Base-by-base conservation (phyloP, 495 filamentous ascomycete species). In the Geoglossum glabrum region DNA sequence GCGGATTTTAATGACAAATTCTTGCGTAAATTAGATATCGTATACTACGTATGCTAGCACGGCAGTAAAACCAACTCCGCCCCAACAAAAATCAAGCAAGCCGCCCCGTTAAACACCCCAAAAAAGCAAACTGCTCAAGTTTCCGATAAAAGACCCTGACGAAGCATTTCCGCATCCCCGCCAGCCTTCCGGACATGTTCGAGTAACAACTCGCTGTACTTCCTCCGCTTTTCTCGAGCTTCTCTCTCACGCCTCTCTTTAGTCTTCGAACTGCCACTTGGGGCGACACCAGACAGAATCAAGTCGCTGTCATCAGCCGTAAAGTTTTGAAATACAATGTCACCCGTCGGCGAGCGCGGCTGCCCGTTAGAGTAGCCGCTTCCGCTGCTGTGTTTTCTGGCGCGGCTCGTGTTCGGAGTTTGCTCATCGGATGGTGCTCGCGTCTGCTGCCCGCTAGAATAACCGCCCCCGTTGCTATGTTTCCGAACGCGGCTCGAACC, bases 201-300 rank as follows among this genome's bases (percentile, higher is more conserved):
- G 50, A 84, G 65, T 26, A 87, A 83, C 43, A 81, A 82, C 66
- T 90, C 80, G 61, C 79, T 82, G 61, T 94, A 65, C 71, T 81
- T 82, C 64, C 86, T 71, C 62, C 84, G 77, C 69, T 80, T 80
- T 66, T 97, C 92, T 50, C 73, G 72, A 11, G 87, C 87, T 72
- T 93, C 89, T 64, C 84, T 80, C 71, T 96, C 92, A 59, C 92
- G 72, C 45, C 90, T 71, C 50, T 87, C 88, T 65, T 95, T 96
- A 28, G 92, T 98, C 76, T 97, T 96, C 54, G 80, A 85, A 62
- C 81, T 86, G 36, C 92, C 92, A 54, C 80, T 85, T 15, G 92
- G 92, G 55, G 92, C 92, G 10, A 98, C 92, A 6, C 90, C 90
- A 17, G 79, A 87, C 65, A 98, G 76, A 23, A 98, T 86, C 66